A percentile compares a stretch with the other conserved stretches of the same genome.
Conservation (phyloP, 768 basidiomycete species). For the Coprinopsis marcescibilis region DNA sequence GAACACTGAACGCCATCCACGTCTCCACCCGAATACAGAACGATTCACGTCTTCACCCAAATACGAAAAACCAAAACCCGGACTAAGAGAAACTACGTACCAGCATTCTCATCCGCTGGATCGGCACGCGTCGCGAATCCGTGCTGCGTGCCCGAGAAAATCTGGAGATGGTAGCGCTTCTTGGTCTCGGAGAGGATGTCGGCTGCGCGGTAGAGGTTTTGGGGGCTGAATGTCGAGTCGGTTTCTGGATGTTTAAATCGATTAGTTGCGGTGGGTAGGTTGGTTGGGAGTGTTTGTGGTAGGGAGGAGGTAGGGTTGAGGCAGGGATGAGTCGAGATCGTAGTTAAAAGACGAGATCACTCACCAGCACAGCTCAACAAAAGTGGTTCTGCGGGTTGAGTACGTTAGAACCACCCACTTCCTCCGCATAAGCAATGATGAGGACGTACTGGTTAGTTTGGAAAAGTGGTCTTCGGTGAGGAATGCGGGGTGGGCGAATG, state of each 20-base stretch:
- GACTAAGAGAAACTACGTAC: background rate
- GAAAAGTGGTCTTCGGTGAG: constrained; percentile 42
- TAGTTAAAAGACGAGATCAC: too few relatives aligned
- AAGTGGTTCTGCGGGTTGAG: background rate
- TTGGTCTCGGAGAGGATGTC: constrained; percentile 47
- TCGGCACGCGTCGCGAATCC: background rate
- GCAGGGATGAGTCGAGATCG: too few relatives aligned
- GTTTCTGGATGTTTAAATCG: too few relatives aligned
- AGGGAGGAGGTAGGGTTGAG: too few relatives aligned
- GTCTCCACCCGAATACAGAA: too few relatives aligned
- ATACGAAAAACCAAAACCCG: too few relatives aligned
- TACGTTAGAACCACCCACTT: background rate
- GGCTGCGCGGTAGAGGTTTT: constrained; percentile 47
- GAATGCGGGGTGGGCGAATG: constrained; percentile 50
- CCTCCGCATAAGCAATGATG: background rate
- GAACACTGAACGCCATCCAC: too few relatives aligned
- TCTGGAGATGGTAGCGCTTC: constrained; percentile 46
- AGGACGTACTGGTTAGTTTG: constrained; percentile 38
- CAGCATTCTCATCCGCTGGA: background rate
- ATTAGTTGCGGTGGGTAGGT: too few relatives aligned
- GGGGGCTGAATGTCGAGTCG: constrained; percentile 47
- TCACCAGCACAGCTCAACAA: constrained; percentile 17
- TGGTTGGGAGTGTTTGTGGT: too few relatives aligned
- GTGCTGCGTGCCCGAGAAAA: background rate
- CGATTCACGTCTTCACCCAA: too few relatives aligned